Evolutionary conservation across 768 basidiomycete species (phyloP).

Genomic region (Saitozyma podzolica): DNA sequence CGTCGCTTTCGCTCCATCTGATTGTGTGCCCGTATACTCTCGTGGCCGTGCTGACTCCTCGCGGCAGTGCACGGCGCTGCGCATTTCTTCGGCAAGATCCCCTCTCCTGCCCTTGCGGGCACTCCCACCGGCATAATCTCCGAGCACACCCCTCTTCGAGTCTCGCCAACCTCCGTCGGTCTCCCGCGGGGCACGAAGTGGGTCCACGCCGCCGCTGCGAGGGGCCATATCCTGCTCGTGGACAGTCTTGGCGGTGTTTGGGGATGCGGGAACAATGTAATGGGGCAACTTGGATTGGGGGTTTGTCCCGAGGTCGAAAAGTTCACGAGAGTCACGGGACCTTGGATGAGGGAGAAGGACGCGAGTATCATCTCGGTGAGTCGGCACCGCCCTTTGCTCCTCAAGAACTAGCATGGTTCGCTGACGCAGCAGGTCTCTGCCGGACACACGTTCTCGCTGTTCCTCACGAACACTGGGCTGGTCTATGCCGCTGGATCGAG

Average conservation of each 20-base stretch:
- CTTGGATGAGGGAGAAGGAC: constrained; percentile 39
- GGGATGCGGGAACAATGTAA: constrained; percentile 76
- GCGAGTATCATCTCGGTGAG: constrained; percentile 63
- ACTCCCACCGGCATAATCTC: constrained; percentile 62
- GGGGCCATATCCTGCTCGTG: constrained; percentile 78
- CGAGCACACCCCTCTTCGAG: constrained; percentile 69
- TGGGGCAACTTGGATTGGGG: constrained; percentile 65
- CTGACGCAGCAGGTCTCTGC: constrained; percentile 63
- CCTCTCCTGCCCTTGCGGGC: constrained; percentile 63
- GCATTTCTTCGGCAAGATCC: constrained; percentile 87
- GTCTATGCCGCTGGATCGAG: constrained; percentile 89
- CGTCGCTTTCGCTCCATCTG: constrained; percentile 1
- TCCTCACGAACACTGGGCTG: constrained; percentile 76
- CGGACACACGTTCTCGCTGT: constrained; percentile 78
- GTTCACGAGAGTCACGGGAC: constrained; percentile 40
- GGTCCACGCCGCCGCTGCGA: constrained; percentile 78
- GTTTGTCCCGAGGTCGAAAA: constrained; percentile 37
- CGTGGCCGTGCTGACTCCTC: too few relatives aligned
- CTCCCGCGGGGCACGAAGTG: constrained; percentile 58
- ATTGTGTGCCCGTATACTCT: not conserved
- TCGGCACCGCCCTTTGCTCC: constrained; percentile 75
- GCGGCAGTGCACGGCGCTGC: constrained; percentile 63
- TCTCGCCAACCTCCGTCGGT: constrained; percentile 65
- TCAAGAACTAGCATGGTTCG: constrained; percentile 56
- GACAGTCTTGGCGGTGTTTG: constrained; percentile 78